Evolutionary conservation across 495 filamentous ascomycete species (phyloP).

Genomic region (Penicillium dipodomyicola): DNA sequence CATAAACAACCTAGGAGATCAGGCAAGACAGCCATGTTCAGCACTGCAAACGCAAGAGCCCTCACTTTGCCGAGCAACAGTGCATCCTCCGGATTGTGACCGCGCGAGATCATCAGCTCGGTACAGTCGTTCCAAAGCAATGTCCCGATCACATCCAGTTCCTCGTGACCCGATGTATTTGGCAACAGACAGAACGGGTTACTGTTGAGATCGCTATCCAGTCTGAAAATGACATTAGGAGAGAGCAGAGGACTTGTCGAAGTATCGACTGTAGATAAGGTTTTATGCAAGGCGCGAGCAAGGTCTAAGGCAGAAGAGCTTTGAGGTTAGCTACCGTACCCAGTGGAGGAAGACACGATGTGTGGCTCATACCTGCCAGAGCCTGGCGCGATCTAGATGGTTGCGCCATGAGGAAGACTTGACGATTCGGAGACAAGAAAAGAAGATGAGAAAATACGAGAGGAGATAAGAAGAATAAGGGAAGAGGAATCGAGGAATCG

Average conservation of each 20-base stretch:
- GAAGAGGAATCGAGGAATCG: background rate
- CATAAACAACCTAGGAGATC: background rate
- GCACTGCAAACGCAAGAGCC: slow-evolving; percentile 66
- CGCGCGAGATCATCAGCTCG: slow-evolving; percentile 1
- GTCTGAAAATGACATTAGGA: background rate
- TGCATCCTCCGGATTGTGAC: background rate
- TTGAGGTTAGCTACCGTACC: background rate
- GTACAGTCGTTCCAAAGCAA: slow-evolving; percentile 36
- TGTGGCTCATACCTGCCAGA: background rate
- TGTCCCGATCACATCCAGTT: slow-evolving; percentile 37
- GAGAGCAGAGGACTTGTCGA: background rate
- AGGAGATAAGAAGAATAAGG: background rate
- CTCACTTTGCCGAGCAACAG: background rate
- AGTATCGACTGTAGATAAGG: background rate
- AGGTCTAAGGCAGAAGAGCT: background rate
- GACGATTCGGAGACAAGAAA: background rate
- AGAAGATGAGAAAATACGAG: background rate
- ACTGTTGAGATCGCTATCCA: background rate
- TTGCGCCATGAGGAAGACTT: background rate
- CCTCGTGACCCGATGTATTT: background rate
- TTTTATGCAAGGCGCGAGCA: background rate
- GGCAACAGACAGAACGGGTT: background rate
- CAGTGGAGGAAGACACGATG: background rate
- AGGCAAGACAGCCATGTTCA: slow-evolving; percentile 52
- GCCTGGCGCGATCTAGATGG: no score